These are phyloP conservation scores for Rhododendron mucronatum DNA, from an alignment of 148 eudicot genomes.

Conservation along the genomic window DNA sequence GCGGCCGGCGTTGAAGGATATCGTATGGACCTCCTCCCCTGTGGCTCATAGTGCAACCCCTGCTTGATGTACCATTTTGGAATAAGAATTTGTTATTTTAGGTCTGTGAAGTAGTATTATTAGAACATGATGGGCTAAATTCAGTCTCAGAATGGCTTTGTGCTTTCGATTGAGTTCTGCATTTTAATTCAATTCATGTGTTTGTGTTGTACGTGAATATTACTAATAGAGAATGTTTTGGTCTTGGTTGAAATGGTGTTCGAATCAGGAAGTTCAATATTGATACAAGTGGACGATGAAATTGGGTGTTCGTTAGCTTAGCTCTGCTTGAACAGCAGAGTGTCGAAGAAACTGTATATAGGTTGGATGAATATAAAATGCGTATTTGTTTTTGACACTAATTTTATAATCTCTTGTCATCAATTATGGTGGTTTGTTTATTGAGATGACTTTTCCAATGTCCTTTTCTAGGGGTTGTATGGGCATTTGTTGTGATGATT, in stretches of 20 bases:
- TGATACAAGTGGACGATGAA: too few relatives aligned
- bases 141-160: not conserved
- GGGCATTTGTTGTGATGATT: too few relatives aligned
- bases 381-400: not conserved
- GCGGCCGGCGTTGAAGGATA: slow-evolving; percentile 52
- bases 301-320: too few relatives aligned
- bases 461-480: not conserved
- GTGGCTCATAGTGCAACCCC: not conserved
- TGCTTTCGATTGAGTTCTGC: not conserved
- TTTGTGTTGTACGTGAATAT: not conserved
- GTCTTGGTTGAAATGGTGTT: not conserved
- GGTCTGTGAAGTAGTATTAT: not conserved
- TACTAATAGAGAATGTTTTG: not conserved
- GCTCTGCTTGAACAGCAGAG: too few relatives aligned
- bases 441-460: not conserved
- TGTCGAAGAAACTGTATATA: too few relatives aligned
- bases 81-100: not conserved
- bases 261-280: not conserved
- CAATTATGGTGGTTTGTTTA: not conserved
- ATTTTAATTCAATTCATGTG: not conserved
- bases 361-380: not conserved
- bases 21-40: slow-evolving; percentile 30
- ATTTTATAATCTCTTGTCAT: not conserved
- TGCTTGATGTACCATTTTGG: not conserved
- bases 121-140: not conserved